phyloP scores from a whole-genome alignment of 164 flowering plant species.

The Vitis rotundifolia region DNA sequence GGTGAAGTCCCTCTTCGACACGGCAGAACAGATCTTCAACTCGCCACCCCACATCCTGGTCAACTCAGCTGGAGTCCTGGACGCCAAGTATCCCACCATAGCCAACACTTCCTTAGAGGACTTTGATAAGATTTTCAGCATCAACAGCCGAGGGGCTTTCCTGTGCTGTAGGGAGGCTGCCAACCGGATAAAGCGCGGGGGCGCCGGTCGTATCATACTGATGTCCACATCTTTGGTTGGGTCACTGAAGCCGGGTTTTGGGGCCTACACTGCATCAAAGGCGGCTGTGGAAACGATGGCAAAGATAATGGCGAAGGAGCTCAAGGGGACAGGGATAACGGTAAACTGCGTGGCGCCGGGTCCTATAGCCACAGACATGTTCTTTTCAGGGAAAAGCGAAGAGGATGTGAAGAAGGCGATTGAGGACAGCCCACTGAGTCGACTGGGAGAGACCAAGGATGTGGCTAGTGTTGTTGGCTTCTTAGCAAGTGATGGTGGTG shows the following conservation, averaged over 20 bases:
- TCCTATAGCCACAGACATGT: constrained; percentile 61
- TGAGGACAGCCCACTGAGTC: constrained; percentile 33
- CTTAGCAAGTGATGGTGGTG: constrained; percentile 48
- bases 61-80: constrained; percentile 57
- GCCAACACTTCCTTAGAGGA: constrained; percentile 43
- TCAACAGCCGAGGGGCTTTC: constrained; percentile 55
- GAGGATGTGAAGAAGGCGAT: constrained; percentile 34
- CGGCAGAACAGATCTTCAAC: constrained; percentile 42
- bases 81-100: constrained; percentile 42
- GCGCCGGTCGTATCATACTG: constrained; percentile 57
- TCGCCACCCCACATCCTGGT: constrained; percentile 48
- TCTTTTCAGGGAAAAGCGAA: constrained; percentile 46
- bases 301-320: constrained; percentile 62
- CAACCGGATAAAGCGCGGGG: constrained; percentile 45
- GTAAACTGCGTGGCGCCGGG: constrained; percentile 69
- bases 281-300: constrained; percentile 69
- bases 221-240: constrained; percentile 46
- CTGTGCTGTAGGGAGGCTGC: constrained; percentile 56
- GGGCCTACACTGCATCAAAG: constrained; percentile 57
- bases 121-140: constrained; percentile 38
- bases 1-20: constrained; percentile 55
- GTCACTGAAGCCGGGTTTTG: constrained; percentile 31
- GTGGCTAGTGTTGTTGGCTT: constrained; percentile 57
- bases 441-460: constrained; percentile 51
- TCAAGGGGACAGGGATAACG: constrained; percentile 56